A percentile compares a stretch with the other conserved stretches of the same genome.
Evolutionary conservation across 805 yeast species (phyloP).

Genomic region (Yarrowia sp.): DNA sequence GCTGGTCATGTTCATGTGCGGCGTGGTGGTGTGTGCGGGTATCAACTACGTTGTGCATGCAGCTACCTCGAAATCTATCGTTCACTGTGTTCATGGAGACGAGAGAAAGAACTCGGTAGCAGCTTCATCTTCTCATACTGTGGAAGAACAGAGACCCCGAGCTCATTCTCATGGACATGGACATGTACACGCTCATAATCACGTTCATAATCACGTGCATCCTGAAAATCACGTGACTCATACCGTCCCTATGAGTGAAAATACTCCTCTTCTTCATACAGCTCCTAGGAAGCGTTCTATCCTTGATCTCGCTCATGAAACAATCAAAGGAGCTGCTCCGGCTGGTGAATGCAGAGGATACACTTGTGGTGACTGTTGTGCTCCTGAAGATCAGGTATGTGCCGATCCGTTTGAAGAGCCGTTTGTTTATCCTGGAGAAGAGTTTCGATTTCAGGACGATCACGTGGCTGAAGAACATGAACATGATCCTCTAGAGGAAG

Average conservation of each 20-base stretch:
- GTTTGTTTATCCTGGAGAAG: conserved; percentile 28
- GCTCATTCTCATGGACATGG: not conserved
- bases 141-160: not conserved
- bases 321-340: conserved; percentile 19
- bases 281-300: conserved; percentile 16
- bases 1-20: conserved; percentile 52
- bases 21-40: conserved; percentile 57
- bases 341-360: conserved; percentile 19
- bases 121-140: not conserved
- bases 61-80: conserved; percentile 74
- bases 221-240: not conserved
- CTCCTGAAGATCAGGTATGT: conserved; percentile 9
- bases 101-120: conserved; percentile 27
- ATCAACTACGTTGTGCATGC: conserved; percentile 69
- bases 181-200: not conserved
- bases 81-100: conserved; percentile 76
- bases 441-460: conserved; percentile 28
- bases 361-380: conserved; percentile 24
- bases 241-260: not conserved
- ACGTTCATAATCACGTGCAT: not conserved
- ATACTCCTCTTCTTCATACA: not conserved
- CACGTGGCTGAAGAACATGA: conserved; percentile 28
- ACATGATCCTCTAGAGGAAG: conserved; percentile 27
- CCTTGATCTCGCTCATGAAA: conserved; percentile 11
- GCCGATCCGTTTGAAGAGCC: conserved; percentile 29